Conservation (phyloP, 768 basidiomycete genomes). For the Auricularia cornea region DNA sequence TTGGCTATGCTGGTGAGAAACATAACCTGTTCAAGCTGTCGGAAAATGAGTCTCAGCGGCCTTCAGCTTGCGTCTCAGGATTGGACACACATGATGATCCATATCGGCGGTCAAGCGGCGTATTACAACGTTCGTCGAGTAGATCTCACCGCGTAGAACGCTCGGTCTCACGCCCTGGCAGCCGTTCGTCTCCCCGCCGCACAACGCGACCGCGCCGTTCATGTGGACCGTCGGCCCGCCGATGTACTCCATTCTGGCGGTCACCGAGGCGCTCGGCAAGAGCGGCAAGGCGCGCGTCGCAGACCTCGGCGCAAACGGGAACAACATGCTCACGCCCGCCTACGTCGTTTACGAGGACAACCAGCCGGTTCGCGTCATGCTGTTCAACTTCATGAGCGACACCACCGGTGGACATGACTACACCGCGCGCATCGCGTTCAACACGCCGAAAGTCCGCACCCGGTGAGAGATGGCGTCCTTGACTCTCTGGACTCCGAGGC, state of each 20-base stretch:
- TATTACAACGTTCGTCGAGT: slow-evolving; percentile 52
- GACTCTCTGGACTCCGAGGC: neutral
- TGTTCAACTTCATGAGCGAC: slow-evolving; percentile 71
- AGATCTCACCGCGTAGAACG: no score
- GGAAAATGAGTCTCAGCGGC: slow-evolving; percentile 41
- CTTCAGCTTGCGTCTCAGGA: slow-evolving; percentile 41
- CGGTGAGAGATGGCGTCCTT: slow-evolving; percentile 32
- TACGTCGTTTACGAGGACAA: slow-evolving; percentile 73
- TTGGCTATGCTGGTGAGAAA: slow-evolving; percentile 49
- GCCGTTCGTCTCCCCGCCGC: slow-evolving; percentile 36
- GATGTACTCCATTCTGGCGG: slow-evolving; percentile 64
- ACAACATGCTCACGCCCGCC: slow-evolving; percentile 48
- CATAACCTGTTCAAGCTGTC: no score
- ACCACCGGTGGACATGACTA: slow-evolving; percentile 45
- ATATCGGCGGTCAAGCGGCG: slow-evolving; percentile 56
- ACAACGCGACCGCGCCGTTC: slow-evolving; percentile 45
- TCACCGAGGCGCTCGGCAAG: slow-evolving; percentile 64
- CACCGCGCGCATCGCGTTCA: slow-evolving; percentile 38
- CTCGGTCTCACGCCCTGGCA: no score
- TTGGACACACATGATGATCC: slow-evolving; percentile 41
- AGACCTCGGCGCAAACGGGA: slow-evolving; percentile 48
- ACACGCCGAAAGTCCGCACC: slow-evolving; percentile 40
- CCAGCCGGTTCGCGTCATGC: slow-evolving; percentile 46
- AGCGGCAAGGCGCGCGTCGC: slow-evolving; percentile 56
- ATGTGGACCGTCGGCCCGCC: slow-evolving; percentile 67